These are phyloP conservation scores for Fulvia fulva DNA, from an alignment of 2,329 filamentous ascomycete genomes.

Conservation along the genomic window DNA sequence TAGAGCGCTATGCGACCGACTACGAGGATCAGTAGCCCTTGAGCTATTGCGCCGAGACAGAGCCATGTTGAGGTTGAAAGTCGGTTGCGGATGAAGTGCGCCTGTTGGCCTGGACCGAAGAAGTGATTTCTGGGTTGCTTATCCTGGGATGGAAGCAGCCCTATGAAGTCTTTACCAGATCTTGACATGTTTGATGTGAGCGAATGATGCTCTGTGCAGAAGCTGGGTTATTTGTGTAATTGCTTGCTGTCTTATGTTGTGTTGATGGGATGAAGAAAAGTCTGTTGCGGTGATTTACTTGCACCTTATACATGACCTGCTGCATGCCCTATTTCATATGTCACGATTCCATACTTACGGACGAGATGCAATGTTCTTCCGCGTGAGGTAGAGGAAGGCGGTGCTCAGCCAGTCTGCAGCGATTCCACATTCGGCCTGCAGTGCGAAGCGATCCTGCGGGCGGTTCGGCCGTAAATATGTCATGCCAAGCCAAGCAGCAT, in stretches of 20 bases:
- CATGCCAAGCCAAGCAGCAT: background rate
- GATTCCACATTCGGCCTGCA: background rate
- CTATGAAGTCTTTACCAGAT: constrained; percentile 6
- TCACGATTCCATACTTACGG: background rate
- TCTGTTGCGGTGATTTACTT: background rate
- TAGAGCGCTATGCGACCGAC: constrained; percentile 35
- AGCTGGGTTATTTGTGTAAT: background rate
- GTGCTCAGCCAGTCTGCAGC: background rate
- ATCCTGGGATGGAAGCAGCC: constrained; percentile 13
- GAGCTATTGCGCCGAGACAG: constrained; percentile 38
- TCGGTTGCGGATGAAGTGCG: constrained; percentile 33
- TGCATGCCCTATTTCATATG: background rate
- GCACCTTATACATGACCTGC: background rate
- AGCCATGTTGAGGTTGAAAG: constrained; percentile 42
- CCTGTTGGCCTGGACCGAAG: constrained; percentile 10
- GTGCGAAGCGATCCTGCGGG: background rate
- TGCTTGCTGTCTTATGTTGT: background rate
- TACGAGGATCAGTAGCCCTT: constrained; percentile 36
- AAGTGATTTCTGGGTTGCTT: constrained; percentile 11
- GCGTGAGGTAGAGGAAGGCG: background rate
- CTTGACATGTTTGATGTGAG: background rate
- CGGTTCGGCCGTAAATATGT: background rate
- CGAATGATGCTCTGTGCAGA: background rate
- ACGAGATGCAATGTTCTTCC: background rate
- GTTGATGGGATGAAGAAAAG: background rate